These are phyloP conservation scores for Leishmania major DNA, from an alignment of 208 protist genomes.

Conservation along the genomic window DNA sequence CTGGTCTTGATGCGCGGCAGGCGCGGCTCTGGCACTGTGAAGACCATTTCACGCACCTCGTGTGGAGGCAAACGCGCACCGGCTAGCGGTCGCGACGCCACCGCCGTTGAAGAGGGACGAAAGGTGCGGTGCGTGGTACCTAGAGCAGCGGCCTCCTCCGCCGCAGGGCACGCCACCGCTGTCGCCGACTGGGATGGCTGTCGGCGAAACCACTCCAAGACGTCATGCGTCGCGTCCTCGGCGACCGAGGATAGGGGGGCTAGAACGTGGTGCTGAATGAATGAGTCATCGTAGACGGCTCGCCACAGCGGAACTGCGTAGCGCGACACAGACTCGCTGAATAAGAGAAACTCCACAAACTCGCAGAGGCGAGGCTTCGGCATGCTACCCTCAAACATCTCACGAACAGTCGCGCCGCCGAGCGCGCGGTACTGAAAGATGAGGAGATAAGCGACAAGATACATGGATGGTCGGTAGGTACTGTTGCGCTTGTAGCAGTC, in stretches of 20 bases:
- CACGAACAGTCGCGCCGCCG: conserved; percentile 45
- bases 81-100: conserved; percentile 15
- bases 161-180: conserved; percentile 1
- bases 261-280: conserved; percentile 47
- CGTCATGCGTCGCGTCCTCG: conserved; percentile 28
- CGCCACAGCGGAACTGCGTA: conserved; percentile 53
- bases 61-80: conserved; percentile 42
- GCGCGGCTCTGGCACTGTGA: conserved; percentile 65
- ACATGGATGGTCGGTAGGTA: conserved; percentile 54
- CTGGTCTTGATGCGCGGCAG: conserved; percentile 42
- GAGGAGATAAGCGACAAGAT: conserved; percentile 74
- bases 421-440: conserved; percentile 67
- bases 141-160: neutral
- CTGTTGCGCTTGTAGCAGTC: conserved; percentile 63
- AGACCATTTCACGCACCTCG: conserved; percentile 78
- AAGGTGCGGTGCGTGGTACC: neutral
- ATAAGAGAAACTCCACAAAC: conserved; percentile 65
- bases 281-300: conserved; percentile 57
- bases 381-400: conserved; percentile 54
- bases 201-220: conserved; percentile 19
- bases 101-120: neutral
- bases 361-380: conserved; percentile 55
- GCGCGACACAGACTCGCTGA: conserved; percentile 27
- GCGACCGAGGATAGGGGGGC: conserved; percentile 31
- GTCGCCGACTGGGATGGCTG: neutral